Percentiles rank a stretch among this genome's conserved stretches.
These are phyloP conservation scores for Gloeopeniophorella convolvens DNA, from an alignment of 768 basidiomycete genomes.

Conservation along the genomic window DNA sequence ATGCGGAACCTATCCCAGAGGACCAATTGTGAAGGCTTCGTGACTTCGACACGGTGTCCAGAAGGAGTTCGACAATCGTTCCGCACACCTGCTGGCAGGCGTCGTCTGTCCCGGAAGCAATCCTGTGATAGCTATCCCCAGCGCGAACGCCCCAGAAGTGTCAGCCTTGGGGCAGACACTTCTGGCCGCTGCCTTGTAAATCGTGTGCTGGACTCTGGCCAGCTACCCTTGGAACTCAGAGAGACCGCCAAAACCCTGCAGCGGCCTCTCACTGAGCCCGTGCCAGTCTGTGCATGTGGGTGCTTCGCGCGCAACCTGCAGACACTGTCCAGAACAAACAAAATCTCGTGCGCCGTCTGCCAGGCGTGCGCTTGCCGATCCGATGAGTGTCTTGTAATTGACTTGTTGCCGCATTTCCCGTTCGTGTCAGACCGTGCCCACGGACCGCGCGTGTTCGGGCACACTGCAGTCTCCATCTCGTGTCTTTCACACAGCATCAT, in stretches of 20 bases:
- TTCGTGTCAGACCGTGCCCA: too few species aligned
- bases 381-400: too few species aligned
- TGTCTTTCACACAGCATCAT: too few species aligned
- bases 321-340: neutral
- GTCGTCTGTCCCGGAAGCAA: neutral
- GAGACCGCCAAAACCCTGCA: neutral
- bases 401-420: too few species aligned
- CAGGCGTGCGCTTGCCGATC: too few species aligned
- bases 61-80: neutral
- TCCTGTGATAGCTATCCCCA: too few species aligned
- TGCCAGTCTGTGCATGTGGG: neutral
- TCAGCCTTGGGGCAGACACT: too few species aligned
- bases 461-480: too few species aligned
- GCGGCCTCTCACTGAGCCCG: neutral
- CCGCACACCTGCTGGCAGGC: neutral
- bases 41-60: neutral
- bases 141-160: too few species aligned
- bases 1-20: neutral
- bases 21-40: slow-evolving; percentile 5
- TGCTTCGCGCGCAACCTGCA: neutral
- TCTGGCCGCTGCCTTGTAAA: neutral
- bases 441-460: too few species aligned
- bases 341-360: slow-evolving; percentile 15
- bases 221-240: neutral
- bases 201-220: slow-evolving; percentile 11